Evolutionary conservation across 768 basidiomycete genomes (phyloP), one percentile per base, ranked within the genome.

Genomic region (Tylopilus cervinicoccineus): DNA sequence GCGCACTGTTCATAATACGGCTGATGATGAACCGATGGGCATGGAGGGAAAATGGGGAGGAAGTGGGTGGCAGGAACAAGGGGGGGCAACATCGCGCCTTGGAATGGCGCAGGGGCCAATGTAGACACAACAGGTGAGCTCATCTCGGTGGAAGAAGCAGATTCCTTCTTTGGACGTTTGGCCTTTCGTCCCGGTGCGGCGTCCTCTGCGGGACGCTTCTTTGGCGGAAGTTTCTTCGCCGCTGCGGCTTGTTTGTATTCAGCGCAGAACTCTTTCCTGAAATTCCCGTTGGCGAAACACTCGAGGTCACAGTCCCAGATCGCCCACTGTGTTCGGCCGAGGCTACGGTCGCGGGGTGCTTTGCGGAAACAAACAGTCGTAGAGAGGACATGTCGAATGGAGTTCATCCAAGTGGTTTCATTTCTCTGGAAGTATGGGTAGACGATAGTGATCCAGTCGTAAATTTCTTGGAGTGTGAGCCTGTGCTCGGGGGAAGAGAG

Each of bases 321-420:
- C 3, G 87, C 87, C 93, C 93, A 94, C 28, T 86, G 78, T 20
- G 88, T 89, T 40, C 91, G 80, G 28, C 93, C 90, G 28, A 87
- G 78, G 22, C 81, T 76, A 12, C 86, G 80, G 50, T 89, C 84
- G 19, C 93, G 74, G 3, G 83, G 79, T 0, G 86, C 81, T 58
- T 95, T 96, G 53, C 91, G 81, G 67, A 96, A 97, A 58, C 86
- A 87, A 31, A 86, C 81, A 37, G 94, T 95, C 4, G 93, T 91
- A 54, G 89, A 93, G 22, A 98, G 77, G 40, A 94, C 93, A 68
- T 98, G 94, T n/a, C 95, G 81, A 51, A 98, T 92, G 47, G 92
- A 94, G 68, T 96, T 96, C 83, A 94, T 93, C 95, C 95, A 98
- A 6, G 93, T 95, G 4, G 86, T 80, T 59, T 97, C 93, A 19